phyloP scores from a whole-genome alignment of 2,329 filamentous ascomycete genomes.

The Hypoxylon sp. region DNA sequence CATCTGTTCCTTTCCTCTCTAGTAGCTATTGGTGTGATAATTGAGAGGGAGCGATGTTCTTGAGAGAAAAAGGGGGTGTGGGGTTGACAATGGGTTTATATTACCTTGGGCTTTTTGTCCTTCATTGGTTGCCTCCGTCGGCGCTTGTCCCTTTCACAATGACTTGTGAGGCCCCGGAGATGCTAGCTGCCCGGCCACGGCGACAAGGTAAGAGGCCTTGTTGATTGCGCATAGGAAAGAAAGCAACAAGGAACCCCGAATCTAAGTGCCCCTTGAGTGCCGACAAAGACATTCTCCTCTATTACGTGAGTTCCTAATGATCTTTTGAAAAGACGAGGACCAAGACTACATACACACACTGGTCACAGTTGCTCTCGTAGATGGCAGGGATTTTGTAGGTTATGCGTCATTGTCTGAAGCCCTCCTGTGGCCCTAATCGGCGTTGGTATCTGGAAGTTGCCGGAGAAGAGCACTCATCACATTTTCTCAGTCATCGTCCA shows the following conservation, averaged over 20 bases:
- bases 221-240: not conserved
- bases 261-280: not conserved
- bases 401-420: slow-evolving; percentile 1
- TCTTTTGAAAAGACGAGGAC: not conserved
- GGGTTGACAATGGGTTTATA: slow-evolving; percentile 11
- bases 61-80: not conserved
- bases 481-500: too few relatives aligned
- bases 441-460: too few relatives aligned
- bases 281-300: not conserved
- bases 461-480: too few relatives aligned
- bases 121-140: not conserved
- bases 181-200: too few relatives aligned
- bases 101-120: not conserved
- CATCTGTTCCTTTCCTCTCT: not conserved
- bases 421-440: slow-evolving; percentile 2
- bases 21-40: too few relatives aligned
- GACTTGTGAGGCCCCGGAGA: not conserved
- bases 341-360: too few relatives aligned
- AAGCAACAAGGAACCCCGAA: not conserved
- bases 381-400: too few relatives aligned
- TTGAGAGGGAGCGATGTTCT: not conserved
- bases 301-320: not conserved
- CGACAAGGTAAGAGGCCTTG: not conserved
- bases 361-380: too few relatives aligned
- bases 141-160: slow-evolving; percentile 6